These are phyloP conservation scores for Mycena chlorophos DNA, from an alignment of 768 basidiomycete genomes.

Conservation along the genomic window DNA sequence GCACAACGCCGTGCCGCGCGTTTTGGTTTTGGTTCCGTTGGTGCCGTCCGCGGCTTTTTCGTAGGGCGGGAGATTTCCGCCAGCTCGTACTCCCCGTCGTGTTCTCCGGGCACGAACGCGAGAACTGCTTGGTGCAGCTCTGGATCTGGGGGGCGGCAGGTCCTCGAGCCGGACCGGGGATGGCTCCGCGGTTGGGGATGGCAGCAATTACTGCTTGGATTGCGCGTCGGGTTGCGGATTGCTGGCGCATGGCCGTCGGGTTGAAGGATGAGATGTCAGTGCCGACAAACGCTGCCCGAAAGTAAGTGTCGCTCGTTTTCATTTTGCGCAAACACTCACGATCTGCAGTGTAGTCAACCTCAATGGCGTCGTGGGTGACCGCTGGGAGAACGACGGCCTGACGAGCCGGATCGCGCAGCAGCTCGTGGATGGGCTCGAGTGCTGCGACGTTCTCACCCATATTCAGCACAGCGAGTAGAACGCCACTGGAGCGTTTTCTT, in stretches of 20 bases:
- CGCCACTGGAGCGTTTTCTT: not conserved
- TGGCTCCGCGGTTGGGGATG: not conserved
- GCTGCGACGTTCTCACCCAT: not conserved
- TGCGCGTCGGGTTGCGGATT: not conserved
- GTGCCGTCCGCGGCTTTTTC: not conserved
- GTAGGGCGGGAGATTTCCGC: not conserved
- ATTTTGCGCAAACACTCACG: not conserved
- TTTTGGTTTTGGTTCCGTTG: not conserved
- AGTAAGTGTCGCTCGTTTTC: not conserved
- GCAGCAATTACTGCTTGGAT: not conserved
- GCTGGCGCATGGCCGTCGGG: not conserved
- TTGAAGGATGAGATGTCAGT: not conserved
- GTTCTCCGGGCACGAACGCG: not conserved
- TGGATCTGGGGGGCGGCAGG: too few relatives aligned
- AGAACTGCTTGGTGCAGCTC: constrained; percentile 3
- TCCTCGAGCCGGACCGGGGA: not conserved
- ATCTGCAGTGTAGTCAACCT: not conserved
- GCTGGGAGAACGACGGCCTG: not conserved
- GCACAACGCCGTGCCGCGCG: constrained; percentile 1
- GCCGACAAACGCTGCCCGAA: not conserved
- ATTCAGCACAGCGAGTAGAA: not conserved
- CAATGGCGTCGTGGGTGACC: not conserved
- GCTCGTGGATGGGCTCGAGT: not conserved
- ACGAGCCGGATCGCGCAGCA: not conserved
- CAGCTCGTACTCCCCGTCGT: not conserved